Base-by-base conservation (phyloP, 2,329 filamentous ascomycete genomes). In the Penicillium sclerotiorum region DNA sequence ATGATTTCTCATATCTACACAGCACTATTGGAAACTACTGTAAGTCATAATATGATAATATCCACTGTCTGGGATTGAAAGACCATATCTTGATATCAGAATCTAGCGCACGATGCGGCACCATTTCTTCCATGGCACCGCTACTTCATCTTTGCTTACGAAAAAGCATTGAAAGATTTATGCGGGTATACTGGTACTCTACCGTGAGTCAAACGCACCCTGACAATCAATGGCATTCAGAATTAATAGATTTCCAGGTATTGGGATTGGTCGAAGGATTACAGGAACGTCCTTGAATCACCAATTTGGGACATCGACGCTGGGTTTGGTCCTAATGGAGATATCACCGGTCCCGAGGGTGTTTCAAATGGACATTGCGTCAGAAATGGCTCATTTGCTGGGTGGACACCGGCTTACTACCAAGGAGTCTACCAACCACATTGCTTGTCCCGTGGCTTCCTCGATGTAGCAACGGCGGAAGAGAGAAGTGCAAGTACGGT, bases 51-150 rank as follows among this genome's bases (percentile, higher is more conserved):
- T 18, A 3, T 18, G 2, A 22, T 37, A 28, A 28, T 28, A 28
- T 28, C 7, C 25, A 28, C 7, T 28, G 12, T 28, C 12, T 7
- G 5, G 6, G 11, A n/a, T n/a, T 13, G 1, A 17, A 8, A 5
- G 5, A 25, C 2, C 21, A 1, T 12, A 37, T 17, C 35, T 37
- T 12, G 21, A 5, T 4, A 22, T 21, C 8, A 2, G 1, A 22
- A 41, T 1, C 8, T 28, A 43, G 40, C 40, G 9, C 40, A 45
- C n/a, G 28, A 45, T 17, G 42, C 42, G 5, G 42, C 42, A 7
- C 42, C 42, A 4, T 45, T 45, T 21, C 28, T 45, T 9, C 42
- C 42, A 15, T 45, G 42, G 42, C 42, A 45, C 13, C 42, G 42
- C 28, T 45, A 45, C 11, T 45, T 45, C 13, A 45, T 45, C 13